Base-by-base conservation (phyloP, 345 rosid species). In the Diplotaxis tenuifolia region DNA sequence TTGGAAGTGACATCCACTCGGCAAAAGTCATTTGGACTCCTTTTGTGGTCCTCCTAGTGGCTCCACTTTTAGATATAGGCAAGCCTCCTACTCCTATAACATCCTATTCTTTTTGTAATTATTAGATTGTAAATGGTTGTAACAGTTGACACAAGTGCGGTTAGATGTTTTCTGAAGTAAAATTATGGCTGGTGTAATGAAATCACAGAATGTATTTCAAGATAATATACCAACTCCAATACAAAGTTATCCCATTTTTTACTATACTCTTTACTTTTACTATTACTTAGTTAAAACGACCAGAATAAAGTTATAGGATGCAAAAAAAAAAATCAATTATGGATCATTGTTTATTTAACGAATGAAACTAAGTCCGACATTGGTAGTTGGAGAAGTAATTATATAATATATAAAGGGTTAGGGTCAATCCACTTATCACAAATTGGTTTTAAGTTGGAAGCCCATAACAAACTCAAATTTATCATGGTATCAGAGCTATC, bases 1-100 rank as follows among this genome's bases (percentile, higher is more conserved):
- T 56, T 64, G 67, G 61, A 64, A 47, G 67, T 70, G 75, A 57
- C 75, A 70, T 76, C 75, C 75, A 76, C 80, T 64, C 34, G 49
- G 64, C 71, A 68, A 69, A 63, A 11, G 47, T 56, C 71, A 64
- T 70, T 64, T 57, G 49, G 34, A 70, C 71, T 70, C 65, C 34
- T 70, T 63, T 45, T 47, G 71, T 64, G 71, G 71, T 64, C 75
- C 58, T 25, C 73, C 64, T 53, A 15, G 65, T 75, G 70, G 65
- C 70, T 75, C 68, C 27, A 67, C 62, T 36, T 73, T 15, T n/a
- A 45, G 19, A 23, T 27, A 53, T 50, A 61, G 73, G 68, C 34
- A 61, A 61, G 78, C 73, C 57, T 38, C 57, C 32, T 12, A 73
- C 57, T 38, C 57, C 32, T 12, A 73, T 75, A 31, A 4, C n/a